Base-by-base conservation (phyloP, 257 asterid species). In the Solanum gracilifrons region DNA sequence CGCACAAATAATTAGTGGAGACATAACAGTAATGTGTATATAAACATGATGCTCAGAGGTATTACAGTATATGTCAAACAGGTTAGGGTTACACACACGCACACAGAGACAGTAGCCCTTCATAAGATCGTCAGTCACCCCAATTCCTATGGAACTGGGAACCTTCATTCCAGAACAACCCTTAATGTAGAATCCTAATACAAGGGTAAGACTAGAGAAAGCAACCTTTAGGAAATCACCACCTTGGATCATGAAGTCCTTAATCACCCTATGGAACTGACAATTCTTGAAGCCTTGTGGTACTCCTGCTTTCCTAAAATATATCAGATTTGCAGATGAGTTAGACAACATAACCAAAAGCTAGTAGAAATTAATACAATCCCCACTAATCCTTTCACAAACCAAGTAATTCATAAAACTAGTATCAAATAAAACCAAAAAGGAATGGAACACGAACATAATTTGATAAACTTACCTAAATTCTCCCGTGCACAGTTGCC, bases 181-280 rank as follows among this genome's bases (percentile, higher is more conserved):
- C 85, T 48, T 15, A 15, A 25, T 15, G 7, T 48, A 48, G n/a
- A 5, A 80, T 29, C 68, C 68, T 48, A 46, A 51, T 48, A 80
- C 29, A 80, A 80, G 69, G 85, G 5, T 48, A 18, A 46, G 41
- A 69, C 41, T 46, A 80, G 41, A 80, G 85, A 80, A 83, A 84
- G 41, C 85, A 39, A 96, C 99, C 99, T 96, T 96, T n/a, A 96
- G 85, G 90, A 94, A 96, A 91, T 96, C 99, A 89, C 99, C 99
- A 86, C 95, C 97, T 92, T 96, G 99, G 88, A 96, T 92, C 99
- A 96, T 96, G 87, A 96, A 96, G 90, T 96, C 99, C 93, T 93
- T 96, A 86, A 96, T 96, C 88, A 96, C 99, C 92, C 99, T 91
- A 89, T 95, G 99, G 88, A 96, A 94, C 90, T 94, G 98, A 91